Percentiles rank a stretch among this genome's conserved stretches.
Conservation (phyloP, 2,329 filamentous ascomycete genomes). For the Fusarium sp. region DNA sequence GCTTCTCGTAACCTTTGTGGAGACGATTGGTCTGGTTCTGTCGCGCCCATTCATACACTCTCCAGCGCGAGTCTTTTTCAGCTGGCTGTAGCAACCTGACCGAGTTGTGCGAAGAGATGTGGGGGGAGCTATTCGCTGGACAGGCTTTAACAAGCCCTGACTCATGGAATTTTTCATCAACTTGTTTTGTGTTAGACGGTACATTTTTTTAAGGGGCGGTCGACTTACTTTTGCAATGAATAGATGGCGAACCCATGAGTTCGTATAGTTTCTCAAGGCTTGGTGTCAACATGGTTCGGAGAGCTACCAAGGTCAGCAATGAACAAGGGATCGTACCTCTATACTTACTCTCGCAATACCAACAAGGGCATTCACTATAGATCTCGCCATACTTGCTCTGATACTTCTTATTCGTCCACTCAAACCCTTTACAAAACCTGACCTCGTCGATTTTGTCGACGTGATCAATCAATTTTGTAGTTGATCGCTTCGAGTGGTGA, state of each 20-base stretch:
- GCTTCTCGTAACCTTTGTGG: neutral
- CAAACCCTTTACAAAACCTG: neutral
- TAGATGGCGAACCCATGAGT: neutral
- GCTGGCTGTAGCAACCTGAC: neutral
- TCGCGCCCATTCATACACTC: neutral
- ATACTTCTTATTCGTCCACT: neutral
- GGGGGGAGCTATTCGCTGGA: neutral
- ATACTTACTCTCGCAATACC: neutral
- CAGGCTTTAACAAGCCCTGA: neutral
- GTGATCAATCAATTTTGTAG: neutral
- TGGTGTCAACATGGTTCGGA: neutral
- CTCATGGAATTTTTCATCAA: neutral
- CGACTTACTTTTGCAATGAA: neutral
- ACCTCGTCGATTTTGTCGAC: neutral
- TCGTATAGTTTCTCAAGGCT: neutral
- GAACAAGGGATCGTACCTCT: neutral
- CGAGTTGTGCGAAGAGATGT: neutral
- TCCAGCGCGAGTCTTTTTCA: neutral
- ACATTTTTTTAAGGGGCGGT: rapidly evolving
- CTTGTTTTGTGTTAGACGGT: neutral
- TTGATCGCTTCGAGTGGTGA: neutral
- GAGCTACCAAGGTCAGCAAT: neutral
- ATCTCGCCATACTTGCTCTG: neutral
- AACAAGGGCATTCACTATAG: neutral
- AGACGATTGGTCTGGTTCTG: neutral